Conservation (phyloP, 148 eudicot genomes). For the Nepenthes gracilis region DNA sequence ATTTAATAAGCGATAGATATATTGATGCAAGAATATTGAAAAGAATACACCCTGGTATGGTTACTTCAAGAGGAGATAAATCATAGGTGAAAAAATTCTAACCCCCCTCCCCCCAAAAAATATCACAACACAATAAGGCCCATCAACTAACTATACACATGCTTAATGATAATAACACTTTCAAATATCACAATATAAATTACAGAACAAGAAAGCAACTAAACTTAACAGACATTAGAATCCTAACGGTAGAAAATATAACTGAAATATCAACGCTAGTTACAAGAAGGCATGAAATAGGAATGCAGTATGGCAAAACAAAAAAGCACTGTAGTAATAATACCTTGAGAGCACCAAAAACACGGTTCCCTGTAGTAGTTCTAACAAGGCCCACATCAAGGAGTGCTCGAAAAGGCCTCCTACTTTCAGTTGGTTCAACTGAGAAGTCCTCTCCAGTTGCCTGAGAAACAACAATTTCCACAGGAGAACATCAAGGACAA, state of each 20-base stretch:
- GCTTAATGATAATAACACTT: too few species aligned
- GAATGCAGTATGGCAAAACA: too few species aligned
- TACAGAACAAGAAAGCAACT: background rate
- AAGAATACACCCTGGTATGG: too few species aligned
- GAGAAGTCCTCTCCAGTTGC: constrained; percentile 83
- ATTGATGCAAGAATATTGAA: too few species aligned
- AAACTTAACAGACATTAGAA: background rate
- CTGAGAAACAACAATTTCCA: constrained; percentile 12
- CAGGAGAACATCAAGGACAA: background rate
- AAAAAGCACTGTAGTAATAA: background rate
- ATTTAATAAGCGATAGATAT: too few species aligned
- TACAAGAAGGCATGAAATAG: too few species aligned
- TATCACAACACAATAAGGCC: too few species aligned
- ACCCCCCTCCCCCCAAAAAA: too few species aligned
- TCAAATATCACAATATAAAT: background rate
- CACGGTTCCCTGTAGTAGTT: constrained; percentile 83
- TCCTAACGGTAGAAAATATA: background rate
- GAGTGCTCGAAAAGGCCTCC: constrained; percentile 87
- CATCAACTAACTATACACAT: too few species aligned
- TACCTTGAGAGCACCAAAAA: constrained; percentile 91
- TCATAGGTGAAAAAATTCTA: too few species aligned
- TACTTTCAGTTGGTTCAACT: constrained; percentile 64
- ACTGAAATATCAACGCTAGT: background rate
- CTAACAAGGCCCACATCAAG: constrained; percentile 78
- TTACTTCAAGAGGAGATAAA: too few species aligned